Conservation (phyloP, 106 monocot species). For the Allium cepa region DNA sequence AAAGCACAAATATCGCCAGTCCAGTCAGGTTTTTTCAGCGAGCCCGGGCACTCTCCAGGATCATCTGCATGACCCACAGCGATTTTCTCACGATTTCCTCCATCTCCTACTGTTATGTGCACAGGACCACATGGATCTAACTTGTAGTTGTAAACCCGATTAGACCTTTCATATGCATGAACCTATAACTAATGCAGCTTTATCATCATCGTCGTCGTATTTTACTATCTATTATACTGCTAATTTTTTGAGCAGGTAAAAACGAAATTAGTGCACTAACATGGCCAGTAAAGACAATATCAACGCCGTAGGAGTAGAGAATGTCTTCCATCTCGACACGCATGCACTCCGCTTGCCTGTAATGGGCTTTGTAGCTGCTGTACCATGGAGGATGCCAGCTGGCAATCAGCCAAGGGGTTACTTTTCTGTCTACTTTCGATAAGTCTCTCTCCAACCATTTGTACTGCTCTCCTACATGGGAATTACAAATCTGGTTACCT, state of each 20-base stretch:
- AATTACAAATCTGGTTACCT: not conserved
- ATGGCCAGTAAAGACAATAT: slow-evolving; percentile 87
- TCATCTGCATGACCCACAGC: slow-evolving; percentile 72
- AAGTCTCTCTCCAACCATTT: slow-evolving; percentile 78
- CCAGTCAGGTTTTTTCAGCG: slow-evolving; percentile 25
- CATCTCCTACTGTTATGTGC: slow-evolving; percentile 74
- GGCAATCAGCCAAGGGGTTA: slow-evolving; percentile 89
- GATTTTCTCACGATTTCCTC: slow-evolving; percentile 87
- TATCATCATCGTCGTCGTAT: no score
- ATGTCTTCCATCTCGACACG: slow-evolving; percentile 91
- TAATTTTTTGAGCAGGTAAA: no score
- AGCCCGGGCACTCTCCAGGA: slow-evolving; percentile 66
- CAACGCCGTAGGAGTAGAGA: slow-evolving; percentile 69
- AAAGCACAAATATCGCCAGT: slow-evolving; percentile 62
- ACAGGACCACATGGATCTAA: slow-evolving; percentile 79
- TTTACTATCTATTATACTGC: not conserved
- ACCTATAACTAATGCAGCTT: slow-evolving; percentile 27
- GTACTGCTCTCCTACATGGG: slow-evolving; percentile 57
- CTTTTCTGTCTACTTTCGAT: slow-evolving; percentile 56
- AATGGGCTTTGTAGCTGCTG: slow-evolving; percentile 75
- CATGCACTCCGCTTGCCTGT: slow-evolving; percentile 90
- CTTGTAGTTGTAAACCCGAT: slow-evolving; percentile 71
- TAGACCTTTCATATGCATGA: slow-evolving; percentile 92
- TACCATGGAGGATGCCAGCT: slow-evolving; percentile 96
- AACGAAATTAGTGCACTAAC: slow-evolving; percentile 28